Evolutionary conservation across 164 flowering plant genomes (phyloP), one percentile per base, ranked within the genome.

Genomic region (Dillenia suffruticosa): DNA sequence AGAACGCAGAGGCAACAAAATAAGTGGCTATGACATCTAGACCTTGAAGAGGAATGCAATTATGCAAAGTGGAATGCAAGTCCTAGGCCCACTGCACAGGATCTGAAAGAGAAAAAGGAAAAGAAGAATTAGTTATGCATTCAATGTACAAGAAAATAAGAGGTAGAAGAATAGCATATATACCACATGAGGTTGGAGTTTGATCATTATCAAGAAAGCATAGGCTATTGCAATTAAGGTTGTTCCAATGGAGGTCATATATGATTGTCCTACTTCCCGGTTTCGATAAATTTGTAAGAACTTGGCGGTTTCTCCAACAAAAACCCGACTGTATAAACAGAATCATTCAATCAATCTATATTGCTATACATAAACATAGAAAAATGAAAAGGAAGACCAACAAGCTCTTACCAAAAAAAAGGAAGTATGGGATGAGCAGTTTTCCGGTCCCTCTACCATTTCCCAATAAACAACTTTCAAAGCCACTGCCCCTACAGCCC

Each of bases 81-180:
- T 93, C 62, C 98, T 97, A 50, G 96, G 98, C n/a, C 98, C 96
- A 68, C 87, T 93, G 83, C 98, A 93, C 19, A 90, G 81, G 59
- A 93, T 76, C 97, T 93, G 82, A 43, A 63, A 59, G 51, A 54
- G 61, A 67, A 26, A 14, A 8, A 49, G 12, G 24, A 62, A 53
- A 49, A 62, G 19, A 45, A 62, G 46, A 54, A 9, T 51, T 50
- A 10, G 6, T 12, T 15, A 54, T 26, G 9, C 9, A 32, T 48
- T 9, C 14, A 9, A 1, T 26, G 2, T 26, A 26, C 40, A 15
- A 57, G 26, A 46, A 57, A 47, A 32, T 43, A 65, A 43, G 19
- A 43, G n/a, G 9, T 11, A 54, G 2, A 49, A 45, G 46, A 14
- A 59, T 24, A 63, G 19, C 59, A 49, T 44, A 32, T 68, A 57